Percentiles rank a stretch among this genome's conserved stretches.
Evolutionary conservation across 1,139 yeast genomes (phyloP).

Genomic region (Yamadazyma atmosphaerica): DNA sequence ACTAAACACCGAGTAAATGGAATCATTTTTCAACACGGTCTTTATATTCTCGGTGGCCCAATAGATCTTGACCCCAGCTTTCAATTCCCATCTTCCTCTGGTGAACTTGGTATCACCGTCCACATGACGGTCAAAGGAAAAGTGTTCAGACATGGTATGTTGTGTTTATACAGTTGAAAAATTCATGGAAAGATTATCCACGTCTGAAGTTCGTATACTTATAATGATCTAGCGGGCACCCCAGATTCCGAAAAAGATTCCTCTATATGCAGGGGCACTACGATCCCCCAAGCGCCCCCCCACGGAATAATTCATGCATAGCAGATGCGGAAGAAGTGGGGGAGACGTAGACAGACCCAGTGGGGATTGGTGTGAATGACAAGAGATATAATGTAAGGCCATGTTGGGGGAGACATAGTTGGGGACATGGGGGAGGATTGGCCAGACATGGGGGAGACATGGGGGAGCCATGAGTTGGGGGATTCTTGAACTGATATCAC

Average conservation of each 20-base stretch:
- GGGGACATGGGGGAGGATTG: too few relatives aligned
- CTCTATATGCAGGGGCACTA: neutral
- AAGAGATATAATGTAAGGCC: too few relatives aligned
- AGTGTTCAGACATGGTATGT: conserved; percentile 17
- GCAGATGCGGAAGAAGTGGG: neutral
- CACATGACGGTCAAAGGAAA: conserved; percentile 24
- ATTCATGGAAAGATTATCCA: too few relatives aligned
- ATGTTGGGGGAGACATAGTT: neutral
- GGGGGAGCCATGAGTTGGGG: neutral
- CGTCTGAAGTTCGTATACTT: too few relatives aligned
- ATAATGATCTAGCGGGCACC: neutral
- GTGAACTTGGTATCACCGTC: conserved; percentile 25
- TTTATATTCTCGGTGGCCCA: conserved; percentile 35
- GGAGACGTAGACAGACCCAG: neutral
- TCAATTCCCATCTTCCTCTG: conserved; percentile 30
- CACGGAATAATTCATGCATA: neutral
- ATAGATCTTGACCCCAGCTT: conserved; percentile 24
- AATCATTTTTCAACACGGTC: conserved; percentile 14
- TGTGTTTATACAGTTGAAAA: too few relatives aligned
- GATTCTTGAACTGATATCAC: neutral
- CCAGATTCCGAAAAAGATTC: conserved; percentile 2
- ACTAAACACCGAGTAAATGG: conserved; percentile 23
- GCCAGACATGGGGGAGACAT: neutral
- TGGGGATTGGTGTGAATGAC: too few relatives aligned
- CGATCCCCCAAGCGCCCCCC: neutral